Base-by-base conservation (phyloP, 2,329 filamentous ascomycete species). In the Diaporthe velutina region DNA sequence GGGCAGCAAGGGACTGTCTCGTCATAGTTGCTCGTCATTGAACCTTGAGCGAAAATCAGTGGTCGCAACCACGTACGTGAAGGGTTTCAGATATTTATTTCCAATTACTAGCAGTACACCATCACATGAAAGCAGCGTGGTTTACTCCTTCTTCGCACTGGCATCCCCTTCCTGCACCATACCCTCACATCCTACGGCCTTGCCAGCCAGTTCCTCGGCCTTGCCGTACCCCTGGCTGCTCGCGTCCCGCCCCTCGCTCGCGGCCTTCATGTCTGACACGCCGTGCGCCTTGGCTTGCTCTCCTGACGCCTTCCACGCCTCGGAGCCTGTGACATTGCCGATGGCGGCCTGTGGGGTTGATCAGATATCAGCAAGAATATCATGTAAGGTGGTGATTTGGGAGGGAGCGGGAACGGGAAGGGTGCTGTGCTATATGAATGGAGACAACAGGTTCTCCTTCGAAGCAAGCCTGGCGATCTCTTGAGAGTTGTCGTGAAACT, bases 171-270 rank as follows among this genome's bases (percentile, higher is more conserved):
- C 91, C 72, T 88, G 86, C 82, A 89, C 84, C 93, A 94, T 94
- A 0, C 93, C 93, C 82, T 93, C 90, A 77, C 93, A 94, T 0
- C 93, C 92, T 0, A 90, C 88, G 0, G 89, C 83, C 79, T 89
- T 90, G 8, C 93, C 93, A 0, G 91, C 89, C 64, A 91, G 80
- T 84, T 94, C 90, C 81, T 95, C 93, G 3, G 87, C 86, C 79
- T 88, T 90, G 48, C 93, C 93, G 72, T 88, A 91, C 0, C 92
- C 92, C 57, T 88, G 84, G 8, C 82, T 79, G 3, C 82, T 78
- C 1, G 88, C 81, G 77, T 93, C 90, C 30, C 92, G 86, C 71
- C 87, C 83, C 77, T 90, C 87, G 74, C 86, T 85, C 0, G 90
- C 92, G 12, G 86, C 83, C 83, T 92, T 92, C 90, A 94, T 91